phyloP scores from a whole-genome alignment of 1,284 basidiomycete species.

The Sanguinoderma infundibulare region DNA sequence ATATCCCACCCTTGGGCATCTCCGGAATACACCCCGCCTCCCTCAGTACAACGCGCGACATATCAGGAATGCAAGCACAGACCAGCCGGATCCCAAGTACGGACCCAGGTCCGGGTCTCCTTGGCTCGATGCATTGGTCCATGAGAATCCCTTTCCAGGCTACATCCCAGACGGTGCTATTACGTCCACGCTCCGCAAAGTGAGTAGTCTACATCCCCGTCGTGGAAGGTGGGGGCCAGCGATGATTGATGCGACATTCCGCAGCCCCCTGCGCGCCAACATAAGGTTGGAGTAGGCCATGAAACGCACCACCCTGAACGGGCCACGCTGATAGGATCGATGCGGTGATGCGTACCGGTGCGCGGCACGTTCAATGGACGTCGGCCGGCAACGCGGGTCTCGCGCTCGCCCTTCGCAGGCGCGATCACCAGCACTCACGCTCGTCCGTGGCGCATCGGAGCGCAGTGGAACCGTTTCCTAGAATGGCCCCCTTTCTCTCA shows the following conservation, averaged over 20 bases:
- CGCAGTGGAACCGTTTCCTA: background rate
- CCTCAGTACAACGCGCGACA: background rate
- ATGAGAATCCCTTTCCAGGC: background rate
- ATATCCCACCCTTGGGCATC: background rate
- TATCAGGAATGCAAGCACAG: background rate
- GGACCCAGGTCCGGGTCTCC: background rate
- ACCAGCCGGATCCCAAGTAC: background rate
- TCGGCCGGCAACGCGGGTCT: background rate
- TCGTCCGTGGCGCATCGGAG: conserved; percentile 2
- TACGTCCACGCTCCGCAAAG: background rate
- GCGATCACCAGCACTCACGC: background rate
- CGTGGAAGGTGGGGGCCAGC: background rate
- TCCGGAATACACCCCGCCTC: background rate
- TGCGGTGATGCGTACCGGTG: background rate
- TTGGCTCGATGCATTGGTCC: background rate
- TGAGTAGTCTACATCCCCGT: background rate
- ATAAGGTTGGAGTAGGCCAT: background rate
- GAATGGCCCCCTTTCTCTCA: background rate
- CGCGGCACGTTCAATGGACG: background rate
- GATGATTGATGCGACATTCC: background rate
- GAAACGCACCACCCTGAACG: background rate
- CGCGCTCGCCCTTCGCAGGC: background rate
- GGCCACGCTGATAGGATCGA: background rate
- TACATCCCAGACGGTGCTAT: background rate
- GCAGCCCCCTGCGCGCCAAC: background rate